Base-by-base conservation (phyloP, 1,139 yeast species). In the Taphrina deformans region DNA sequence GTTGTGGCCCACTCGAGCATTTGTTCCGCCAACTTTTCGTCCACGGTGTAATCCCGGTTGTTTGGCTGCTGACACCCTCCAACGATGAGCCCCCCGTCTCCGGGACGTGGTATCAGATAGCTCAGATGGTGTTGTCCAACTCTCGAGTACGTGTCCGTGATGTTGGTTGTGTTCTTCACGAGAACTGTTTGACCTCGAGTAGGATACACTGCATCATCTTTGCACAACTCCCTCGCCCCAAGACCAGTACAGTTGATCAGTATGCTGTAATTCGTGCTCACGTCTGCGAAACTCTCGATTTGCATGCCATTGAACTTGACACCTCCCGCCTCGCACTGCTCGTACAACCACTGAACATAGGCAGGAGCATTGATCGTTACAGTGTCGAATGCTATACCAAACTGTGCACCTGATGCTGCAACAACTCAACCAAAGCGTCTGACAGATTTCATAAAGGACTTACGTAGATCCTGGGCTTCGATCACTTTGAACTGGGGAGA, bases 171-270 rank as follows among this genome's bases (percentile, higher is more conserved):
- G n/a, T 69, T 68, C 66, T 79, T 80, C 31, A 84, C 76, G 14
- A 85, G 85, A 21, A 85, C 85, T 55, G 85, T 87, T 71, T 85
- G 89, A 0, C 88, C 89, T 65, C 89, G 77, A 0, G 85, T 82
- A 12, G 89, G 87, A 67, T 80, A 82, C 44, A 83, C 80, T 0
- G 76, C 74, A n/a, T 73, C 69, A 68, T 85, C 89, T 45, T 78
- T 76, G 55, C 84, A 86, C 16, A 87, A 87, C 16, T 83, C 82
- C 62, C 75, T 77, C 2, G 89, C 85, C 5, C 88, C 88, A 46
- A 83, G 75, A 10, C 89, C 90, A 0, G 87, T 77, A 73, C 89
- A 85, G 70, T 86, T 86, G 77, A 86, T 83, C 14, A 85, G 84
- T 7, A 74, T 75, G 53, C 79, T 78, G 12, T 82, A 69, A 3